Percentiles rank a stretch among this genome's conserved stretches.
Conservation (phyloP, 345 rosid species). For the Erucastrum elatum region DNA sequence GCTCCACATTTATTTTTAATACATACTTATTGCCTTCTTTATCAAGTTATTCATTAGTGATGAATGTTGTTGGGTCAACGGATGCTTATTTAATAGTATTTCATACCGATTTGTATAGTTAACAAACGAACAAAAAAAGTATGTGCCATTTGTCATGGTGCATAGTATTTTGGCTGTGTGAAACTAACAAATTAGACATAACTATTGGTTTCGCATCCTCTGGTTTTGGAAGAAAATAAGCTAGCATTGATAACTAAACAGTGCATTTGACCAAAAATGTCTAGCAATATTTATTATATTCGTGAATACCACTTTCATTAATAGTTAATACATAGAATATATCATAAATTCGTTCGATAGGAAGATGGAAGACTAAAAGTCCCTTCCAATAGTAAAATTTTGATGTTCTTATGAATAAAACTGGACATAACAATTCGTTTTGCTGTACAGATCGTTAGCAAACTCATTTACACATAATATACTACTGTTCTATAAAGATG, state of each 20-base stretch:
- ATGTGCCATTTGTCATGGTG: neutral
- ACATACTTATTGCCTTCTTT: constrained; percentile 17
- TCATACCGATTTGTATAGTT: neutral
- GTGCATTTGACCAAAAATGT: neutral
- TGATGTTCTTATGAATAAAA: no score
- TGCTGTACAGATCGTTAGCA: constrained; percentile 10
- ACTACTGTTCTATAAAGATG: neutral
- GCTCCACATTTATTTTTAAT: constrained; percentile 17
- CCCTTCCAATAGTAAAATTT: neutral
- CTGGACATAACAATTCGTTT: neutral
- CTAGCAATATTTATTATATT: neutral
- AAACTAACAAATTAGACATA: neutral
- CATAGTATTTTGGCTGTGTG: neutral
- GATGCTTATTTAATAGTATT: neutral
- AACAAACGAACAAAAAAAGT: neutral
- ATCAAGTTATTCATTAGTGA: constrained; percentile 5
- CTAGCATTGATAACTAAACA: neutral
- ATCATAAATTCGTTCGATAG: neutral
- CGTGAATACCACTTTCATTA: neutral
- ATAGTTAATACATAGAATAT: neutral
- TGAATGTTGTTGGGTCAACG: constrained; percentile 8
- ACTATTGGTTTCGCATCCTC: neutral
- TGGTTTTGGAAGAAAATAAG: neutral
- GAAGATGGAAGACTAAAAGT: neutral
- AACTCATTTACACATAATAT: constrained; percentile 10